These are phyloP conservation scores for Pythium angustatum DNA, from an alignment of 352 stramenopile species.

Conservation along the genomic window DNA sequence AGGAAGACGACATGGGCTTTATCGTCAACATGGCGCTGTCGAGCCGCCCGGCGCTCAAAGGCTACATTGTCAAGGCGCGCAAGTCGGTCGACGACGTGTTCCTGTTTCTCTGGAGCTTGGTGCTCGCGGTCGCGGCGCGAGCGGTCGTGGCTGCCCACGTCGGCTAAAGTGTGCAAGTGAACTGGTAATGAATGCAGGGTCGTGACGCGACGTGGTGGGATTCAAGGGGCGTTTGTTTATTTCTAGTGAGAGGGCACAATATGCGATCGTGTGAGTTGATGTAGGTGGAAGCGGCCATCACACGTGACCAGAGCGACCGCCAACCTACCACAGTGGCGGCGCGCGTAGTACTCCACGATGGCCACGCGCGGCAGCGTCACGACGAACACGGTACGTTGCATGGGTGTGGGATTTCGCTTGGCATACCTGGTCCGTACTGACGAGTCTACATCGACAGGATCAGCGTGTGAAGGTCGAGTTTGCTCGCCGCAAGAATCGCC, in stretches of 20 bases:
- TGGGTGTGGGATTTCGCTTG: too few species aligned
- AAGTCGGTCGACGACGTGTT: constrained; percentile 77
- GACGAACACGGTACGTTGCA: background rate
- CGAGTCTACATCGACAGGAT: constrained; percentile 45
- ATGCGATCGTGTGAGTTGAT: background rate
- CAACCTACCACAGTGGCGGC: too few species aligned
- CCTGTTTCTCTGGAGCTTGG: constrained; percentile 69
- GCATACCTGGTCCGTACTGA: too few species aligned
- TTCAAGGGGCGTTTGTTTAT: background rate
- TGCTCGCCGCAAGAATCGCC: constrained; percentile 48
- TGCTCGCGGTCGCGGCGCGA: constrained; percentile 49
- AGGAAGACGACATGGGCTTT: constrained; percentile 70
- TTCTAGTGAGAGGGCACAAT: background rate
- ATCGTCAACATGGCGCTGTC: constrained; percentile 59
- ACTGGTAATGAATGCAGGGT: constrained; percentile 11
- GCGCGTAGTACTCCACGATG: background rate
- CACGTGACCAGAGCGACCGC: background rate
- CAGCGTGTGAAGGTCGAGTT: constrained; percentile 62
- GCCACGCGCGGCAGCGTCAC: constrained; percentile 16
- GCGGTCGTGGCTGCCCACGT: constrained; percentile 16
- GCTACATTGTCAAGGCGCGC: constrained; percentile 62
- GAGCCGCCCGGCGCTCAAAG: constrained; percentile 64
- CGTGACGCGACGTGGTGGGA: background rate
- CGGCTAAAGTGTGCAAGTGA: constrained; percentile 6
- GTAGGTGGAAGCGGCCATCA: too few species aligned